Base-by-base conservation (phyloP, 1,284 basidiomycete genomes). In the Cutaneotrichosporon dermatis region DNA sequence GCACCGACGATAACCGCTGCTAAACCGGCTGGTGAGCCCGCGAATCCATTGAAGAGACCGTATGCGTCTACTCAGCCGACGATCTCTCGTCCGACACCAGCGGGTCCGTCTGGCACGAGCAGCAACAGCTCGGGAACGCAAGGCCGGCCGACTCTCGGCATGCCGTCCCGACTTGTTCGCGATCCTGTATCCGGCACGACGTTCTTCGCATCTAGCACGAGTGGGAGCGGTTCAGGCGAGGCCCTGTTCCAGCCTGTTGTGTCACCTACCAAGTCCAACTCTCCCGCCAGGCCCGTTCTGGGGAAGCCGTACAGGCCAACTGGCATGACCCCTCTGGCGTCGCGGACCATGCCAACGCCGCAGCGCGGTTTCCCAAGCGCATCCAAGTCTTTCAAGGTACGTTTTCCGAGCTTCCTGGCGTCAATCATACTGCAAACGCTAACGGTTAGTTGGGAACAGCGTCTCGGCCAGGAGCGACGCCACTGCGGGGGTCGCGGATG, bases 261-360 rank as follows among this genome's bases (percentile, higher is more conserved):
- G 6, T 44, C 53, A 8, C 53, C 35, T 2, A 15, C 10, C 35
- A 44, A 54, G 53, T 33, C 62, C 8, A 60, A 66, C 37, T 63
- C 64, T 6, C 56, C 65, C 6, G 25, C 53, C n/a, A 44, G 37
- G 43, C 36, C 53, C 3, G 40, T 34, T 8, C 44, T 58, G 15
- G 57, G 57, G n/a, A 46, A 48, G 40, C 57, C 57, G n/a, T 25
- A 45, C 12, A 43, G 57, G 10, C 55, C 49, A 3, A 37, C 49
- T 4, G 54, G 40, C 6, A 43, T 37, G n/a, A 57, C 55, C 11
- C 50, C 50, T 1, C 10, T 33, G 4, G 39, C 50, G 50, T 25
- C 15, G 9, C 50, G 50, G 6, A 54, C 44, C 5, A 54, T 45
- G 34, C 45, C 51, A 9, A 58, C 57, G 8, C 57, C 57, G 8